Percentiles rank a stretch among this genome's conserved stretches.
Evolutionary conservation across 768 basidiomycete species (phyloP).

Genomic region (Lactifluus pinguis): DNA sequence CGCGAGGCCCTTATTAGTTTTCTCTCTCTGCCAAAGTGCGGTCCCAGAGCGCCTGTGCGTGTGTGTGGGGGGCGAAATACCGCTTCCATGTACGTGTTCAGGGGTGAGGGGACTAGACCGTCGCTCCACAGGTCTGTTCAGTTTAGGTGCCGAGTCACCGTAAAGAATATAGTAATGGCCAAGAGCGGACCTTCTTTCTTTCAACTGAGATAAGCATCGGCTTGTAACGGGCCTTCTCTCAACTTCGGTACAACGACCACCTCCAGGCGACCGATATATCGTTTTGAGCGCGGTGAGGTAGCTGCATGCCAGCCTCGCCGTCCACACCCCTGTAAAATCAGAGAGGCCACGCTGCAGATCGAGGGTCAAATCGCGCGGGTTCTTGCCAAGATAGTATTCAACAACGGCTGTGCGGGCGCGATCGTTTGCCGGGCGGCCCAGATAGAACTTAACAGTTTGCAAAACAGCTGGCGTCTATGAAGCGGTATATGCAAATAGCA

Average conservation of each 20-base stretch:
- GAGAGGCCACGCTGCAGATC: conserved; percentile 4
- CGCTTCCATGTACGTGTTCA: conserved; percentile 15
- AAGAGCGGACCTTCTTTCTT: conserved; percentile 5
- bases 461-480: conserved; percentile 1
- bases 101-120: conserved; percentile 7
- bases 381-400: neutral
- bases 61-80: conserved; percentile 6
- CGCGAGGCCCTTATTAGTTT: conserved; percentile 3
- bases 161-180: conserved; percentile 2
- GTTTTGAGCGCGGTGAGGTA: neutral
- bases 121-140: conserved; percentile 5
- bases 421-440: conserved; percentile 7
- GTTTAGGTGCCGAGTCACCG: neutral
- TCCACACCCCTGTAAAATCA: neutral
- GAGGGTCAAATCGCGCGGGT: neutral
- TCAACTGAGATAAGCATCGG: conserved; percentile 12
- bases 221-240: neutral
- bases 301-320: conserved; percentile 10
- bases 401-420: conserved; percentile 5
- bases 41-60: conserved; percentile 13
- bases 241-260: neutral
- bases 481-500: neutral
- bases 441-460: neutral
- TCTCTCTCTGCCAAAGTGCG: neutral
- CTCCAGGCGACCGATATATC: neutral